Base-by-base conservation (phyloP, 2,329 filamentous ascomycete genomes). In the Pyrenophora tritici-repentis region DNA sequence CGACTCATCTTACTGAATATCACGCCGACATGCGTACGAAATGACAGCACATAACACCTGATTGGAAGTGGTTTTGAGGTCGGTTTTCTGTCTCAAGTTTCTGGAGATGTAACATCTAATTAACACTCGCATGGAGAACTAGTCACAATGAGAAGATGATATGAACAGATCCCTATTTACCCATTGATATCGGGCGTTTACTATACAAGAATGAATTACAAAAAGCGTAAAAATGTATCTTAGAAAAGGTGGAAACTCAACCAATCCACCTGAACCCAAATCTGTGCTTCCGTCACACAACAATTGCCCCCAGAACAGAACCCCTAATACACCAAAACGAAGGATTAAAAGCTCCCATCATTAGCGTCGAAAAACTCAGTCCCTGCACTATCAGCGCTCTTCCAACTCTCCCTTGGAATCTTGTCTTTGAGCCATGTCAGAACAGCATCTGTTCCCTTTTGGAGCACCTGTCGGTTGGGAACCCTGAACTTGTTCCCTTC, bases 401-500 rank as follows among this genome's bases (percentile, higher is more conserved):
- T 58, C 59, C 57, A 61, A 22, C 59, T 62, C 49, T 62, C 59
- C 17, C 58, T 65, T 2, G 89, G 86, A 31, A 96, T 87, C 47
- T 88, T 83, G 22, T 90, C 88, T 53, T 89, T 83, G 42, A 97
- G 73, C 88, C 91, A 96, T 42, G 86, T 81, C 59, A 97, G 76
- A 0, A 91, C 87, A 2, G 90, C 88, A 63, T 96, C 91, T 0
- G 92, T 97, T 0, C 93, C 93, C 56, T 91, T 89, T 53, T 93
- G 89, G 40, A 97, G 76, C 6, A 96, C 83, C 56, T 88, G 89
- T 77, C 88, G 92, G 49, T 89, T 85, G 0, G 93, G 93, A 26
- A 97, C 91, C 26, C 90, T 82, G 75, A 97, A 97, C 26, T 86
- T 82, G 70, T 97, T 97, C 0, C 91, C 91, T 22, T 83, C 84